Evolutionary conservation across 1,284 basidiomycete species (phyloP).

Genomic region (Athelia psychrophila): DNA sequence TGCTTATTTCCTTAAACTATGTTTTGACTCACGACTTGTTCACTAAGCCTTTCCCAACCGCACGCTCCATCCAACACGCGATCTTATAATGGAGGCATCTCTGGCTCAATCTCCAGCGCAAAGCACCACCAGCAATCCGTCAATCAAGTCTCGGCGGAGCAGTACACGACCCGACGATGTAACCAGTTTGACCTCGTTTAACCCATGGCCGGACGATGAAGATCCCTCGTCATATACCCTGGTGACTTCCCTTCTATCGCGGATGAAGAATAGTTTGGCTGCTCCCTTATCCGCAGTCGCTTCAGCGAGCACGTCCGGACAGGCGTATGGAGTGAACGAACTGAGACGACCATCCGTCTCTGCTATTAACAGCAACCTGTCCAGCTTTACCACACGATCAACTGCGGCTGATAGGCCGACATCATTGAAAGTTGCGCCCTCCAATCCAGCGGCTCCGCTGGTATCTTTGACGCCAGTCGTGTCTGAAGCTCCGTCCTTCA

Average conservation of each 20-base stretch:
- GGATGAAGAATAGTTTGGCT: constrained; percentile 73
- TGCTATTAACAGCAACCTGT: constrained; percentile 39
- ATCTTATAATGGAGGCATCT: constrained; percentile 26
- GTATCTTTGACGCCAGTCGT: constrained; percentile 81
- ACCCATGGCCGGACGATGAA: constrained; percentile 82
- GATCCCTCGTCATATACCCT: constrained; percentile 80
- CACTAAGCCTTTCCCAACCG: too few relatives aligned
- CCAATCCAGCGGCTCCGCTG: constrained; percentile 70
- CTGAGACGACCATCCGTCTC: constrained; percentile 53
- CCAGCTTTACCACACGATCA: constrained; percentile 43
- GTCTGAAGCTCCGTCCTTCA: constrained; percentile 68
- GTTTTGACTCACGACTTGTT: too few relatives aligned
- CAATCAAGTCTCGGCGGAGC: constrained; percentile 49
- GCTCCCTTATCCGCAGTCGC: constrained; percentile 53
- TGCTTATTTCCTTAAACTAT: too few relatives aligned
- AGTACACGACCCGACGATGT: constrained; percentile 67
- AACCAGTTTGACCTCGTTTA: constrained; percentile 74
- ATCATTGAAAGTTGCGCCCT: constrained; percentile 49
- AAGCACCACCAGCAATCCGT: constrained; percentile 35
- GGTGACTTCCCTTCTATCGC: constrained; percentile 72
- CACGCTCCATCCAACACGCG: background rate
- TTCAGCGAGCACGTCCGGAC: constrained; percentile 29
- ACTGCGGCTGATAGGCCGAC: constrained; percentile 50
- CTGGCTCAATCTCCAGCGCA: constrained; percentile 35
- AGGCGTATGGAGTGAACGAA: constrained; percentile 36